Evolutionary conservation across 306 rosid genomes (phyloP).

Genomic region (Dalbergia cochinchinensis): DNA sequence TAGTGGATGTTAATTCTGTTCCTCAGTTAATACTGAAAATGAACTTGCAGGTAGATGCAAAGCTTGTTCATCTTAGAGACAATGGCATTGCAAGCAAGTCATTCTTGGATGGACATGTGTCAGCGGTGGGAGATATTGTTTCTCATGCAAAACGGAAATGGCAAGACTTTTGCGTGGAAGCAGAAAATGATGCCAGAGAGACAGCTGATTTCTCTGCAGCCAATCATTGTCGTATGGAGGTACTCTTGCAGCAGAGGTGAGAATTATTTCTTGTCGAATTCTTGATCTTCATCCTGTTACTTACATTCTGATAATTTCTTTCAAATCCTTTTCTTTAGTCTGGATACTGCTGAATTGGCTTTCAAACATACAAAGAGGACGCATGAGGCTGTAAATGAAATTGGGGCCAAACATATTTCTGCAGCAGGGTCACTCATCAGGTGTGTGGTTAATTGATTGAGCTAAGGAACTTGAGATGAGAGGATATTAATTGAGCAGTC

Average conservation of each 20-base stretch:
- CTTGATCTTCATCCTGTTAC: background rate
- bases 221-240: conserved; percentile 91
- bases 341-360: conserved; percentile 64
- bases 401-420: conserved; percentile 64
- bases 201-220: conserved; percentile 84
- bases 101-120: conserved; percentile 80
- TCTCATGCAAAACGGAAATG: conserved; percentile 87
- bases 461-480: background rate
- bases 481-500: too few relatives aligned
- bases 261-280: background rate
- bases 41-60: conserved; percentile 74
- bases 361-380: conserved; percentile 70
- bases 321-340: conserved; percentile 50
- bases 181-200: conserved; percentile 76
- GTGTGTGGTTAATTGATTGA: conserved; percentile 50
- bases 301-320: conserved; percentile 14
- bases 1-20: background rate
- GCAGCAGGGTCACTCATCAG: conserved; percentile 67
- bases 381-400: conserved; percentile 69
- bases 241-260: conserved; percentile 77
- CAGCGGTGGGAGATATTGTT: conserved; percentile 71
- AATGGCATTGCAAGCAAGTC: conserved; percentile 67
- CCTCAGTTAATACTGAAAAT: background rate
- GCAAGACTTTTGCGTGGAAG: conserved; percentile 72
- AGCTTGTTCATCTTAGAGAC: conserved; percentile 75